These are phyloP conservation scores for Talaromyces liani DNA, from an alignment of 495 filamentous ascomycete genomes.

Conservation along the genomic window DNA sequence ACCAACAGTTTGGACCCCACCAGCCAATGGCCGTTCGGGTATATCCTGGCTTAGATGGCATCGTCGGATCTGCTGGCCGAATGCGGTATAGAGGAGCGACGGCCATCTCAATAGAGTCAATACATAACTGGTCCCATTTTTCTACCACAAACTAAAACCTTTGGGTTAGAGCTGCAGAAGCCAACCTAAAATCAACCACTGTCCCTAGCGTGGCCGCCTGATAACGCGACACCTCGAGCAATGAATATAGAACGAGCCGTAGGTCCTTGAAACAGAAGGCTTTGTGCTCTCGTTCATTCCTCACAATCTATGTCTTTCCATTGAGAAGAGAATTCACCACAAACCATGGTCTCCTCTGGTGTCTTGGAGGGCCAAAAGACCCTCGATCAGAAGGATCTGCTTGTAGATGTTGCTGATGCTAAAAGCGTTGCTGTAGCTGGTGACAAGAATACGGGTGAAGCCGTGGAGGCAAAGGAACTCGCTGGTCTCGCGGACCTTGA, in stretches of 20 bases:
- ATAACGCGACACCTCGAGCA: not conserved
- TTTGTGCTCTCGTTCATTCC: not conserved
- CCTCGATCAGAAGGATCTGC: not conserved
- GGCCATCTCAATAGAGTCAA: not conserved
- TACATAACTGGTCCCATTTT: too few species aligned
- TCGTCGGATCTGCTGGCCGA: not conserved
- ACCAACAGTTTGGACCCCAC: not conserved
- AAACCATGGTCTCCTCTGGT: not conserved
- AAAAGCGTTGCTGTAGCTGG: conserved; percentile 1
- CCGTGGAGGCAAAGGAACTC: conserved; percentile 1
- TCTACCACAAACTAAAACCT: not conserved
- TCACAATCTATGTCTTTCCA: not conserved
- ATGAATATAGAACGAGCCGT: not conserved
- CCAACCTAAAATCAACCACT: not conserved
- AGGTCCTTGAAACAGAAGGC: not conserved
- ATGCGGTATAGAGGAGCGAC: not conserved
- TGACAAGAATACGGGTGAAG: not conserved
- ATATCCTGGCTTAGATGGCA: not conserved
- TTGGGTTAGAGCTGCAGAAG: not conserved
- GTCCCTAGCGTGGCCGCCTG: not conserved
- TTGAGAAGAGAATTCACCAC: not conserved
- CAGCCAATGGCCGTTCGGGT: not conserved
- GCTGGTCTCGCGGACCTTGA: conserved; percentile 4
- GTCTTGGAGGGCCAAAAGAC: not conserved
- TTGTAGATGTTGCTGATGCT: not conserved